These are phyloP conservation scores for Hypoxylon sp. DNA, from an alignment of 2,329 filamentous ascomycete genomes.

Conservation along the genomic window DNA sequence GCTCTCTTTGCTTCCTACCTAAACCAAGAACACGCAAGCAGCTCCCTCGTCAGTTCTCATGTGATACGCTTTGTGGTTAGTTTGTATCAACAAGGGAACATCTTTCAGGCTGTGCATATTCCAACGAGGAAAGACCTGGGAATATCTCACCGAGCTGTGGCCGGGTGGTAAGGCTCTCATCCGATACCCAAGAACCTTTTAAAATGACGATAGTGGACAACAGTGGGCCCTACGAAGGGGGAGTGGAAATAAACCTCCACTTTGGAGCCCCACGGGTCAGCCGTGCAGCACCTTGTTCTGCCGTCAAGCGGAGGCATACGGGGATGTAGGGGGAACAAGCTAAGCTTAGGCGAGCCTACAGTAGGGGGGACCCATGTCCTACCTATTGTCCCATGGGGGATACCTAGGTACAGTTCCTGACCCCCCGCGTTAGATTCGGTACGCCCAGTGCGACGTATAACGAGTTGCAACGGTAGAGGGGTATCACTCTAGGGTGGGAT, in stretches of 20 bases:
- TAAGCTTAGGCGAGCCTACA: too few species aligned
- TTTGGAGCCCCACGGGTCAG: slow-evolving; percentile 29
- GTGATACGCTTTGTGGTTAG: slow-evolving; percentile 24
- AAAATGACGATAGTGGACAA: slow-evolving; percentile 29
- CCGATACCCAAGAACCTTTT: too few species aligned
- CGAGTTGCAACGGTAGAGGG: too few species aligned
- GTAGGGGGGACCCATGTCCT: too few species aligned
- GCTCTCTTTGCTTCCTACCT: too few species aligned
- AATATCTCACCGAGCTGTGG: slow-evolving; percentile 35
- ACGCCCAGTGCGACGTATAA: too few species aligned
- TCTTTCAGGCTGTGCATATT: slow-evolving; percentile 20
- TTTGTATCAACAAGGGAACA: slow-evolving; percentile 24
- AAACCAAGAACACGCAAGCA: background rate
- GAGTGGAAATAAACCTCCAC: slow-evolving; percentile 38
- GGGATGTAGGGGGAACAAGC: too few species aligned
- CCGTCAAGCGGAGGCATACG: slow-evolving; percentile 20
- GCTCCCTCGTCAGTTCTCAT: slow-evolving; percentile 25
- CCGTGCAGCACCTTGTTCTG: slow-evolving; percentile 18
- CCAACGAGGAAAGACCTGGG: slow-evolving; percentile 35
- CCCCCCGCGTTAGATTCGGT: too few species aligned
- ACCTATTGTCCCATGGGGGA: too few species aligned
- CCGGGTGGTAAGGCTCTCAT: slow-evolving; percentile 23
- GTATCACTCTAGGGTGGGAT: too few species aligned
- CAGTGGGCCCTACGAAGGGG: slow-evolving; percentile 9
- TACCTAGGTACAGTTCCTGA: slow-evolving; percentile 4